phyloP scores from a whole-genome alignment of 345 rosid genomes.

The Euclidium syriacum region DNA sequence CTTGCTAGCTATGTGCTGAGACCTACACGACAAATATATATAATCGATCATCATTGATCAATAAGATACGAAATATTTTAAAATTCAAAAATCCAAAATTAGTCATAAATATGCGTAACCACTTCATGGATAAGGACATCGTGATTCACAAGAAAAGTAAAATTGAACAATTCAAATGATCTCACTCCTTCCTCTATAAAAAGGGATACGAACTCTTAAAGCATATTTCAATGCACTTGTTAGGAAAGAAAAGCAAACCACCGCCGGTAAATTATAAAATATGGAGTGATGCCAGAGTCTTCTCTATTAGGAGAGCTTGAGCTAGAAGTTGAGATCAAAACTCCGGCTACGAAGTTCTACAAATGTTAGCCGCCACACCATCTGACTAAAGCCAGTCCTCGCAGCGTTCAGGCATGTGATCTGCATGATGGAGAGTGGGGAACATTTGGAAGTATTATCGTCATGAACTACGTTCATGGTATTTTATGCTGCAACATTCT shows the following conservation, averaged over 20 bases:
- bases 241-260: background rate
- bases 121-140: too few relatives aligned
- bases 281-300: background rate
- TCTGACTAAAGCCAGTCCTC: slow-evolving; percentile 24
- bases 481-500: background rate
- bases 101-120: too few relatives aligned
- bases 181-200: background rate
- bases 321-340: slow-evolving; percentile 21
- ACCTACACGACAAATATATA: too few relatives aligned
- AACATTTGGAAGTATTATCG: slow-evolving; percentile 27
- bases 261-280: background rate
- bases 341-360: slow-evolving; percentile 30
- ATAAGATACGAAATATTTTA: too few relatives aligned
- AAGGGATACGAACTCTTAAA: background rate
- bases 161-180: background rate
- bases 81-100: too few relatives aligned
- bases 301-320: slow-evolving; percentile 10
- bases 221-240: background rate
- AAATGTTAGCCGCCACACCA: slow-evolving; percentile 40
- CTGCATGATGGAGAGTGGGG: slow-evolving; percentile 49
- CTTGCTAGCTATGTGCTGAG: too few relatives aligned
- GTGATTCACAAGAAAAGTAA: background rate
- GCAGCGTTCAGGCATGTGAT: slow-evolving; percentile 28
- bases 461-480: slow-evolving; percentile 42
- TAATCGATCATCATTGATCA: too few relatives aligned